A percentile compares a stretch with the other conserved stretches of the same genome.
Evolutionary conservation across 108 stramenopile genomes (phyloP).

Genomic region (Cyclotella sp.): DNA sequence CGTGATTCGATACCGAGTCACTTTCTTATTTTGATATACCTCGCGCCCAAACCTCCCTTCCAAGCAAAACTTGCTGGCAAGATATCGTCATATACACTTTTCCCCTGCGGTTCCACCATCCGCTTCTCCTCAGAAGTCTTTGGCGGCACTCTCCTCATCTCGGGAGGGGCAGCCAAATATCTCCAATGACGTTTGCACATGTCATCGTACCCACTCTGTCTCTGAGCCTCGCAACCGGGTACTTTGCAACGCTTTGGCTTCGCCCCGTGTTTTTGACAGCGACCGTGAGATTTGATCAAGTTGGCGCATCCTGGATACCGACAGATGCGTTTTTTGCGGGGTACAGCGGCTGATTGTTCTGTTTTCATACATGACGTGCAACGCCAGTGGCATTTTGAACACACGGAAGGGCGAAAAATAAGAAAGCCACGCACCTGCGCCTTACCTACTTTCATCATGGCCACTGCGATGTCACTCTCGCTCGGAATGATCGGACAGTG

Average conservation of each 20-base stretch:
- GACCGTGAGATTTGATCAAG: slow-evolving; percentile 69
- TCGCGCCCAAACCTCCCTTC: slow-evolving; percentile 25
- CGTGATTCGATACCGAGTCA: neutral
- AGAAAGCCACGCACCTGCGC: neutral
- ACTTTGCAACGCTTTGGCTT: slow-evolving; percentile 79
- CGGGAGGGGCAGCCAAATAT: slow-evolving; percentile 50
- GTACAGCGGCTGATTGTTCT: neutral
- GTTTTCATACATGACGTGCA: neutral
- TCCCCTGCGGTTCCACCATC: slow-evolving; percentile 50
- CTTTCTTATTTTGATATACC: slow-evolving; percentile 3
- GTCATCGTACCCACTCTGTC: slow-evolving; percentile 58
- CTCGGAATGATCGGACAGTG: neutral
- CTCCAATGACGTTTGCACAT: slow-evolving; percentile 83
- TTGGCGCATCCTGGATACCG: slow-evolving; percentile 58
- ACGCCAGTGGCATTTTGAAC: neutral
- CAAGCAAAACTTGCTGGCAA: slow-evolving; percentile 66
- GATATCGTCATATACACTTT: slow-evolving; percentile 67
- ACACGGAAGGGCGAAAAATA: neutral
- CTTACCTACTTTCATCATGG: neutral
- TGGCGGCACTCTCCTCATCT: slow-evolving; percentile 26
- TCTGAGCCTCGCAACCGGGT: slow-evolving; percentile 70
- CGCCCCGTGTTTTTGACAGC: slow-evolving; percentile 79
- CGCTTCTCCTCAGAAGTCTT: slow-evolving; percentile 25
- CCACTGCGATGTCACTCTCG: neutral
- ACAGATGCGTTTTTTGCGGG: slow-evolving; percentile 56